Conservation (phyloP, 169 alveolate genomes). For the Plasmodium gonderi region DNA sequence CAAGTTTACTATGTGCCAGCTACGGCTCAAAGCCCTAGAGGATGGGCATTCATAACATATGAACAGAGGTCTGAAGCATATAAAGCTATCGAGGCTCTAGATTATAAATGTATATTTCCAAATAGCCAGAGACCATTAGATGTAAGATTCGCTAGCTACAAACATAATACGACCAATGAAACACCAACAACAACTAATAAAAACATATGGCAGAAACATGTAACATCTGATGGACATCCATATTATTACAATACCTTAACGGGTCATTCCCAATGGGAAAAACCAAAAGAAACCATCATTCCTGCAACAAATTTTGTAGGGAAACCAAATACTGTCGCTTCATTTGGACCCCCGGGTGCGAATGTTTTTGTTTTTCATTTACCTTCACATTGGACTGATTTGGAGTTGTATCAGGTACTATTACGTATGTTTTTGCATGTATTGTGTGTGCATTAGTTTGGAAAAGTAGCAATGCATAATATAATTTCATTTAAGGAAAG, state of each 20-base stretch:
- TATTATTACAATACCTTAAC: conserved; percentile 87
- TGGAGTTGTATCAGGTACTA: conserved; percentile 80
- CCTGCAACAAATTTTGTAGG: background rate
- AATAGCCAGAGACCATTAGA: conserved; percentile 74
- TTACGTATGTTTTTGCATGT: background rate
- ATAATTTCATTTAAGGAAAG: too few species aligned
- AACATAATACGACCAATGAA: conserved; percentile 21
- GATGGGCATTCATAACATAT: conserved; percentile 85
- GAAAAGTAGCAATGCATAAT: too few species aligned
- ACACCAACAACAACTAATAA: conserved; percentile 71
- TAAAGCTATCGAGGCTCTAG: conserved; percentile 79
- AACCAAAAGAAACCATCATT: conserved; percentile 85
- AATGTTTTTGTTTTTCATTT: conserved; percentile 93
- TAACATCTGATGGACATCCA: conserved; percentile 89
- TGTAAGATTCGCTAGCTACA: conserved; percentile 68
- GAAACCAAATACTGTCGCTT: conserved; percentile 66
- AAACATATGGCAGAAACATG: conserved; percentile 88
- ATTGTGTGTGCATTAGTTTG: background rate
- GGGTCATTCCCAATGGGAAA: conserved; percentile 91
- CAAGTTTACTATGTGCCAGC: conserved; percentile 84
- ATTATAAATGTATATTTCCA: conserved; percentile 77
- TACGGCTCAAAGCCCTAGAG: conserved; percentile 76
- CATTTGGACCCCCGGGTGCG: conserved; percentile 93
- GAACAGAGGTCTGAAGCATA: conserved; percentile 74
- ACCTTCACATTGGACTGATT: conserved; percentile 93